Percentiles rank a stretch among this genome's conserved stretches.
These are phyloP conservation scores for Geotrichum fermentans DNA, from an alignment of 1,139 yeast species.

Conservation along the genomic window DNA sequence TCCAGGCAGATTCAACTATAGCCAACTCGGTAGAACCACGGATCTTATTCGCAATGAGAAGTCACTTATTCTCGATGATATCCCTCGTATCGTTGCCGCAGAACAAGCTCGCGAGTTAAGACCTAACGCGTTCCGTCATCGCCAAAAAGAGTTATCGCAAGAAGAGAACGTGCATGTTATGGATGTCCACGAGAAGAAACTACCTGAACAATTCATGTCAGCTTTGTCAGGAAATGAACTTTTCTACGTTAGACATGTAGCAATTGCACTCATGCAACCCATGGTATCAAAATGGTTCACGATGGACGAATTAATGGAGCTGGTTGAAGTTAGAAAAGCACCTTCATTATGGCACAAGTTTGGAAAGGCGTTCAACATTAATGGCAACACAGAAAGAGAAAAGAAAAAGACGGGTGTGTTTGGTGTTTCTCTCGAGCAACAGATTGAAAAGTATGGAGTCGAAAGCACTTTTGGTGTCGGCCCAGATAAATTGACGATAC, in stretches of 20 bases:
- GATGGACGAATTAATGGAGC: conserved; percentile 50
- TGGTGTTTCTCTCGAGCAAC: conserved; percentile 68
- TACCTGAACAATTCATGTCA: conserved; percentile 50
- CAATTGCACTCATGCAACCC: conserved; percentile 55
- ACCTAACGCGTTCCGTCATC: conserved; percentile 23
- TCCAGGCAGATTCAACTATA: conserved; percentile 30
- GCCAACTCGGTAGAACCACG: conserved; percentile 48
- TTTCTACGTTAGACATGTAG: conserved; percentile 59
- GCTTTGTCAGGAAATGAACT: conserved; percentile 62
- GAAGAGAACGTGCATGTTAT: conserved; percentile 25
- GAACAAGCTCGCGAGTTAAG: conserved; percentile 86
- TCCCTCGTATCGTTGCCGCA: conserved; percentile 93
- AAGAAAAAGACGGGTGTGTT: conserved; percentile 52
- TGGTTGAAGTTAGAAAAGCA: conserved; percentile 55
- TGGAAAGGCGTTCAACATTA: conserved; percentile 41
- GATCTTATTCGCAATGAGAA: conserved; percentile 74
- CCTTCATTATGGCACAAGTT: conserved; percentile 67
- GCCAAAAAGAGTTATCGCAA: conserved; percentile 24
- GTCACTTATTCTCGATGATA: conserved; percentile 87
- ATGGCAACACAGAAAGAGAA: conserved; percentile 26
- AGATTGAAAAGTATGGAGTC: conserved; percentile 74
- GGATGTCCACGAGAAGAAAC: conserved; percentile 21
- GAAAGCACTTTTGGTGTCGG: conserved; percentile 88
- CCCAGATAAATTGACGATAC: conserved; percentile 67
- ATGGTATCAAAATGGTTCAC: conserved; percentile 39